Conservation (phyloP, 352 stramenopile genomes). For the Phytophthora syringae region DNA sequence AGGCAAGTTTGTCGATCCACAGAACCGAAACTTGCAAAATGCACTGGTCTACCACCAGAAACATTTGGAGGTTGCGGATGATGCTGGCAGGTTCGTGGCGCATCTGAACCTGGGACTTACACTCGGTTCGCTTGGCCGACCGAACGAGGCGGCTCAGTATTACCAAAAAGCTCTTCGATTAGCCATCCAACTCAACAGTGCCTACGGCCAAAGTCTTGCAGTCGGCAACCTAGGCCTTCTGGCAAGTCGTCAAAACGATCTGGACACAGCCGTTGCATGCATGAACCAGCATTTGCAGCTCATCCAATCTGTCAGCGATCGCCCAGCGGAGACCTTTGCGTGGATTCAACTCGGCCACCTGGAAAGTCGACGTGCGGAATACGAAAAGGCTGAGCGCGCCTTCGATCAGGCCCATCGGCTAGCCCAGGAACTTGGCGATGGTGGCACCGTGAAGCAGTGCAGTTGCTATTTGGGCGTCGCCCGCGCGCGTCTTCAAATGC, state of each 20-base stretch:
- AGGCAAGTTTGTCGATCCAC: slow-evolving; percentile 66
- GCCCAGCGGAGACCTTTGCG: slow-evolving; percentile 76
- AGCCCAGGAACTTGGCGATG: slow-evolving; percentile 68
- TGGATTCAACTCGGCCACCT: slow-evolving; percentile 89
- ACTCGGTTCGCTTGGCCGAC: slow-evolving; percentile 66
- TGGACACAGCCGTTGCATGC: slow-evolving; percentile 79
- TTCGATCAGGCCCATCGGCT: slow-evolving; percentile 86
- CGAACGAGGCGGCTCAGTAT: slow-evolving; percentile 78
- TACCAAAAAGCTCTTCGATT: slow-evolving; percentile 89
- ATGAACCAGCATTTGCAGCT: slow-evolving; percentile 92
- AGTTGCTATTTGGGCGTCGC: slow-evolving; percentile 84
- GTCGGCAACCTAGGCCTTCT: slow-evolving; percentile 90
- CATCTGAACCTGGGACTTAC: slow-evolving; percentile 88
- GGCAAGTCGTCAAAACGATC: slow-evolving; percentile 83
- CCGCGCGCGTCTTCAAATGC: slow-evolving; percentile 73
- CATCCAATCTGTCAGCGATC: slow-evolving; percentile 85
- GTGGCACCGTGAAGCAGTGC: slow-evolving; percentile 75
- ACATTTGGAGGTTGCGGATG: slow-evolving; percentile 79
- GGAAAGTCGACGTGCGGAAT: slow-evolving; percentile 55
- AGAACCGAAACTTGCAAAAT: slow-evolving; percentile 54
- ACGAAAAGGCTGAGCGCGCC: slow-evolving; percentile 72
- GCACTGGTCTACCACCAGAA: slow-evolving; percentile 76
- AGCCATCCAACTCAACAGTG: slow-evolving; percentile 85
- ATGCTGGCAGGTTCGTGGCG: slow-evolving; percentile 88
- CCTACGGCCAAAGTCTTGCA: slow-evolving; percentile 86